A percentile compares a stretch with the other conserved stretches of the same genome.
These are phyloP conservation scores for Penicillium paneum DNA, from an alignment of 2,329 filamentous ascomycete species.

Conservation along the genomic window DNA sequence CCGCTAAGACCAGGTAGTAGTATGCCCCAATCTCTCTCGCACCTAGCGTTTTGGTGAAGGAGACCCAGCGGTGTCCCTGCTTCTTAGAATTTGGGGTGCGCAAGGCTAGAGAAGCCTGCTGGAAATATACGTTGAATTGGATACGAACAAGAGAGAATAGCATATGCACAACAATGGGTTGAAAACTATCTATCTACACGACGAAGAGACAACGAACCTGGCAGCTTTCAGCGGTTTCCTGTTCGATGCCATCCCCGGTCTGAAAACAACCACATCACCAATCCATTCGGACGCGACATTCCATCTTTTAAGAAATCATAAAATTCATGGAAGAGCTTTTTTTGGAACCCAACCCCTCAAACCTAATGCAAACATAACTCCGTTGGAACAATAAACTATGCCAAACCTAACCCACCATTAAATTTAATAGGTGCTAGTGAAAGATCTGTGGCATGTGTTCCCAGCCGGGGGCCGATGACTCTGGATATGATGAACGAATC, in stretches of 20 bases:
- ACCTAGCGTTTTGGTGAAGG: too few relatives aligned
- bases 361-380: slow-evolving; percentile 12
- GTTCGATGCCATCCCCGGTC: slow-evolving; percentile 1
- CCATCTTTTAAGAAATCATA: slow-evolving; percentile 7
- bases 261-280: slow-evolving; percentile 1
- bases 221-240: neutral
- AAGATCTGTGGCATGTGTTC: slow-evolving; percentile 10
- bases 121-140: neutral
- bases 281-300: neutral
- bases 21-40: too few relatives aligned
- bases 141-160: neutral
- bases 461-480: neutral
- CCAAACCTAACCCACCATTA: slow-evolving; percentile 8
- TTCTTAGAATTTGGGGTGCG: too few relatives aligned
- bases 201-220: neutral
- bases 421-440: slow-evolving; percentile 4
- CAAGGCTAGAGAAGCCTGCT: too few relatives aligned
- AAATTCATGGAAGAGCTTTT: slow-evolving; percentile 12
- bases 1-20: too few relatives aligned
- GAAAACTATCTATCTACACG: slow-evolving; percentile 4
- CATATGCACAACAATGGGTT: neutral
- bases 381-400: slow-evolving; percentile 9
- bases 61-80: too few relatives aligned
- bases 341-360: slow-evolving; percentile 11
- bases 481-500: neutral